phyloP scores from a whole-genome alignment of 345 rosid species.

The Anastatica hierochuntica region DNA sequence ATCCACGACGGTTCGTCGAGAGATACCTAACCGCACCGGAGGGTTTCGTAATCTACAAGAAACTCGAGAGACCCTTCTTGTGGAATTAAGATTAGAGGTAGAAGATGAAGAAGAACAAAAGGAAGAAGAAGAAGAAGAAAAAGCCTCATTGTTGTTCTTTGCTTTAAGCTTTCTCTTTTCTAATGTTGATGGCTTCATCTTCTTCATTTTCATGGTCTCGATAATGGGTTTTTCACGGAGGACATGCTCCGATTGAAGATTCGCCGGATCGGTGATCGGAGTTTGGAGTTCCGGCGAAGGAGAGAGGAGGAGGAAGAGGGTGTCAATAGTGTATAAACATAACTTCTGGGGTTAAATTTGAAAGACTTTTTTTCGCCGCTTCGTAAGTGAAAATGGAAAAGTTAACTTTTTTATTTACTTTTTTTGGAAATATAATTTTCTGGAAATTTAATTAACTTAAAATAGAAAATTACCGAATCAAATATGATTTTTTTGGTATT shows the following conservation, averaged over 20 bases:
- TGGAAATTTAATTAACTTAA: background rate
- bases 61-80: slow-evolving; percentile 27
- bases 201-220: slow-evolving; percentile 3
- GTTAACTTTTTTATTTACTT: background rate
- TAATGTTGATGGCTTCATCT: slow-evolving; percentile 14
- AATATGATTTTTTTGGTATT: background rate
- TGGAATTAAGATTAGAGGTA: too few relatives aligned
- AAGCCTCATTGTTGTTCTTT: slow-evolving; percentile 22
- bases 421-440: background rate
- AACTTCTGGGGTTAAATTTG: slow-evolving; percentile 1
- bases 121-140: too few relatives aligned
- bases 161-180: slow-evolving; percentile 16
- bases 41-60: slow-evolving; percentile 35
- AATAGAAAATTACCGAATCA: background rate
- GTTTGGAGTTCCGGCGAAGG: slow-evolving; percentile 21
- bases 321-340: slow-evolving; percentile 21
- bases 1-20: slow-evolving; percentile 24
- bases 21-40: too few relatives aligned
- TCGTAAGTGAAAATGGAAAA: background rate
- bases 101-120: slow-evolving; percentile 32
- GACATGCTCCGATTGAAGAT: slow-evolving; percentile 3
- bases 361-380: slow-evolving; percentile 6
- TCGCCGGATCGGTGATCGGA: slow-evolving; percentile 13
- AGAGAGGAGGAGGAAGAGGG: slow-evolving; percentile 17
- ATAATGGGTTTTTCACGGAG: background rate